phyloP scores from a whole-genome alignment of 1,139 yeast species.

The Nematodospora anomalae region DNA sequence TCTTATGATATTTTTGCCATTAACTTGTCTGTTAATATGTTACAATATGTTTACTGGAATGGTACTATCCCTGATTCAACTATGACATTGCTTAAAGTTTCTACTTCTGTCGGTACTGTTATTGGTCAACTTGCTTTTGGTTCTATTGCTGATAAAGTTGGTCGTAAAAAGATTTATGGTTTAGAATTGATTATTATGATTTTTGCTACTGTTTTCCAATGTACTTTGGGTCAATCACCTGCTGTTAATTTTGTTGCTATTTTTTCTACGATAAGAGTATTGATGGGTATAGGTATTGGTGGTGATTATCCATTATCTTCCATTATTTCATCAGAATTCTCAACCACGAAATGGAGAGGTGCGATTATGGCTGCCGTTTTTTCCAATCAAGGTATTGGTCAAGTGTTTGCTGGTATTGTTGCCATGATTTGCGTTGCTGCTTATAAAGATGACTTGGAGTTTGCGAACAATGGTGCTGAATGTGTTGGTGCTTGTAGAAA shows the following conservation, averaged over 20 bases:
- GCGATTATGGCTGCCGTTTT: slow-evolving; percentile 93
- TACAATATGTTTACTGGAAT: slow-evolving; percentile 72
- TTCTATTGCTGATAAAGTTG: slow-evolving; percentile 76
- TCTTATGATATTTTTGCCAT: slow-evolving; percentile 91
- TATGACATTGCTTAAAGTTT: slow-evolving; percentile 73
- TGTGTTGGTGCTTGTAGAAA: slow-evolving; percentile 65
- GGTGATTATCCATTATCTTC: slow-evolving; percentile 99
- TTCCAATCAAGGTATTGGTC: slow-evolving; percentile 94
- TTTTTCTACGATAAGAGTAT: slow-evolving; percentile 71
- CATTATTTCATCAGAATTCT: slow-evolving; percentile 82
- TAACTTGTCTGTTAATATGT: slow-evolving; percentile 74
- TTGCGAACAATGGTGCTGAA: slow-evolving; percentile 50
- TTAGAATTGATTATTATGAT: slow-evolving; percentile 82
- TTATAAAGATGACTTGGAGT: slow-evolving; percentile 58
- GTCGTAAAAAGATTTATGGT: slow-evolving; percentile 89
- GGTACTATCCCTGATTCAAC: slow-evolving; percentile 64
- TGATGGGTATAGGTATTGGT: slow-evolving; percentile 97
- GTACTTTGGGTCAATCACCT: slow-evolving; percentile 65
- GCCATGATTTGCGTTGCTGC: slow-evolving; percentile 72
- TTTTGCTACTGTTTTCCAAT: slow-evolving; percentile 75
- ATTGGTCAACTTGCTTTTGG: slow-evolving; percentile 91
- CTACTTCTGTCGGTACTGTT: slow-evolving; percentile 93
- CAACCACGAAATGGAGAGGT: slow-evolving; percentile 95
- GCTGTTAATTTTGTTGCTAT: slow-evolving; percentile 73
- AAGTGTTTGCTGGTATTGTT: slow-evolving; percentile 80